These are phyloP conservation scores for Hanseniaspora thailandica DNA, from an alignment of 805 yeast species.

Conservation along the genomic window DNA sequence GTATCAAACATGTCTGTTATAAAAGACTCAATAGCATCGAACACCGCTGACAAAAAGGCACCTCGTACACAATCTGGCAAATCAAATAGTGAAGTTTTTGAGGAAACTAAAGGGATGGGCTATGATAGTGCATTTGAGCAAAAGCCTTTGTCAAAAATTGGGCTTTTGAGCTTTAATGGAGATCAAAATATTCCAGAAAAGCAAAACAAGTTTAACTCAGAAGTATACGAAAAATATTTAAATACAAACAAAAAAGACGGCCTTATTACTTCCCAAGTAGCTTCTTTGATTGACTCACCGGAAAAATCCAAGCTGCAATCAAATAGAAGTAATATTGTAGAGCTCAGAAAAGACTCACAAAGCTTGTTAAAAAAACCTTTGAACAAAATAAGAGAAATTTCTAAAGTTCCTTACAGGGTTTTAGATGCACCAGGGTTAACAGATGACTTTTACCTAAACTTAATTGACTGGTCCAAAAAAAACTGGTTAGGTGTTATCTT, in stretches of 20 bases:
- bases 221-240: not conserved
- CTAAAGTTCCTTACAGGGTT: slow-evolving; percentile 83
- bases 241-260: not conserved
- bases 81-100: not conserved
- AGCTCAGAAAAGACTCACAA: slow-evolving; percentile 70
- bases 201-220: not conserved
- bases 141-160: not conserved
- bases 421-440: slow-evolving; percentile 91
- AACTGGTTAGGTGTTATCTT: slow-evolving; percentile 84
- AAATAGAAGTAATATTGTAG: not conserved
- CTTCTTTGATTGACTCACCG: not conserved
- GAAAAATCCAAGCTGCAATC: not conserved
- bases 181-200: not conserved
- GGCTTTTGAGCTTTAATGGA: not conserved
- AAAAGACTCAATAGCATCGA: not conserved
- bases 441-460: slow-evolving; percentile 83
- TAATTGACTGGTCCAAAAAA: slow-evolving; percentile 91
- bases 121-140: not conserved
- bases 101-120: too few species aligned
- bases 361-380: slow-evolving; percentile 68
- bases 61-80: not conserved
- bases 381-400: slow-evolving; percentile 61
- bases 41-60: not conserved
- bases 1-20: slow-evolving; percentile 15
- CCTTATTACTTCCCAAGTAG: not conserved